Evolutionary conservation across 1,139 yeast species (phyloP).

Genomic region (Casaregolazyma lundiana): DNA sequence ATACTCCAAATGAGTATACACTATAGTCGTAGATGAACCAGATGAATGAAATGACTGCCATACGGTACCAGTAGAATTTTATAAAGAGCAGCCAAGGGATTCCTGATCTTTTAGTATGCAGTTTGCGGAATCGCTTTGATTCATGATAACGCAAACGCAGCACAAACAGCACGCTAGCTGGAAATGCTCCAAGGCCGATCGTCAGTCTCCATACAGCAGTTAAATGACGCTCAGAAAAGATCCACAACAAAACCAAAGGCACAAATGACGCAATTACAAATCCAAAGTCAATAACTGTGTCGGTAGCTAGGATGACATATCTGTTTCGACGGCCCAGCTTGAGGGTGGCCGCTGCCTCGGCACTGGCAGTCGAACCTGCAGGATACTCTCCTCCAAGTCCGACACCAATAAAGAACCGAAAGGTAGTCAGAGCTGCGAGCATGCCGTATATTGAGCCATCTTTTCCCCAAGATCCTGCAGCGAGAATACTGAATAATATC

Average conservation of each 20-base stretch:
- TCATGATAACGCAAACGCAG: conserved; percentile 73
- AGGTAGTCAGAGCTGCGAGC: conserved; percentile 75
- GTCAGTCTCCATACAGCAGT: conserved; percentile 88
- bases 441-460: conserved; percentile 57
- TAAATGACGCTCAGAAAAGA: conserved; percentile 64
- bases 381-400: conserved; percentile 85
- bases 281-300: conserved; percentile 82
- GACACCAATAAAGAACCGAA: conserved; percentile 81
- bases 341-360: conserved; percentile 79
- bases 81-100: conserved; percentile 67
- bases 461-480: conserved; percentile 87
- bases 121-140: conserved; percentile 63
- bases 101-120: conserved; percentile 58
- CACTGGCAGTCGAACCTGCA: conserved; percentile 88
- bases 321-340: conserved; percentile 83
- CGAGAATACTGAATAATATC: conserved; percentile 68
- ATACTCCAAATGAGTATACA: conserved; percentile 81
- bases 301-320: conserved; percentile 85
- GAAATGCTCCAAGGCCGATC: conserved; percentile 89
- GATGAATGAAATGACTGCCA: conserved; percentile 62
- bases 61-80: conserved; percentile 83
- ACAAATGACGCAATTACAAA: conserved; percentile 81
- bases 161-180: conserved; percentile 73
- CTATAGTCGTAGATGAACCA: conserved; percentile 94
- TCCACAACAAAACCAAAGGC: conserved; percentile 82